A percentile compares a stretch with the other conserved stretches of the same genome.
phyloP scores from a whole-genome alignment of 2,329 filamentous ascomycete genomes.

The Claviceps cyperi region DNA sequence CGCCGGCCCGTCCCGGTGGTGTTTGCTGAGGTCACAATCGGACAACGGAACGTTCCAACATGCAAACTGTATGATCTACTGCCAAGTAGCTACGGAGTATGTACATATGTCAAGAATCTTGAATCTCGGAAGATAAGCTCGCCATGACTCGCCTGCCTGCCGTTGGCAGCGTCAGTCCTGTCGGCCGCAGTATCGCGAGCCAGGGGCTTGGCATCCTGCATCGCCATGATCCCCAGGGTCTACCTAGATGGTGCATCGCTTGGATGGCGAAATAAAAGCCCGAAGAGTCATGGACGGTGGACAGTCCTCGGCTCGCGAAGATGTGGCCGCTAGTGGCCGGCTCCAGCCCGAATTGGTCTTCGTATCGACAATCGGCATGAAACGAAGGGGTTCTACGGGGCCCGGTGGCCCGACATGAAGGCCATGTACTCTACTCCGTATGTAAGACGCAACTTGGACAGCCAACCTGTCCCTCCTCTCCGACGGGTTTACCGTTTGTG shows the following conservation, averaged over 20 bases:
- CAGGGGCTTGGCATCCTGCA: not conserved
- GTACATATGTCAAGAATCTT: slow-evolving; percentile 9
- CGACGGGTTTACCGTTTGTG: too few species aligned
- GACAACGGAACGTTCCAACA: slow-evolving; percentile 21
- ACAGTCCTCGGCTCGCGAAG: slow-evolving; percentile 45
- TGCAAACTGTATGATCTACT: slow-evolving; percentile 33
- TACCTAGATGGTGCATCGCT: slow-evolving; percentile 22
- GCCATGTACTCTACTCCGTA: not conserved
- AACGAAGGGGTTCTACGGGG: slow-evolving; percentile 6
- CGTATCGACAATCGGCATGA: slow-evolving; percentile 12
- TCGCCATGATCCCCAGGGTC: not conserved
- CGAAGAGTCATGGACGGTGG: slow-evolving; percentile 29
- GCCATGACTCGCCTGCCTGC: slow-evolving; percentile 13
- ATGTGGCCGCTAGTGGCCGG: slow-evolving; percentile 47
- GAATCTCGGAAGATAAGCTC: slow-evolving; percentile 28
- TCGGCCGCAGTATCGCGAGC: not conserved
- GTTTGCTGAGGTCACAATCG: slow-evolving; percentile 12
- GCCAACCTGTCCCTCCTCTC: not conserved
- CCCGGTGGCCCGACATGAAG: slow-evolving; percentile 11
- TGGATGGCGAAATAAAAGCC: slow-evolving; percentile 49
- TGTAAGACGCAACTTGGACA: not conserved
- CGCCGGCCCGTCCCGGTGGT: slow-evolving; percentile 13
- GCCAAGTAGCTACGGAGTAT: slow-evolving; percentile 10
- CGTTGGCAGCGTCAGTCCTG: slow-evolving; percentile 10
- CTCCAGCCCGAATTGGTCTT: slow-evolving; percentile 15